phyloP scores from a whole-genome alignment of 495 filamentous ascomycete species.

The Lepraria neglecta region DNA sequence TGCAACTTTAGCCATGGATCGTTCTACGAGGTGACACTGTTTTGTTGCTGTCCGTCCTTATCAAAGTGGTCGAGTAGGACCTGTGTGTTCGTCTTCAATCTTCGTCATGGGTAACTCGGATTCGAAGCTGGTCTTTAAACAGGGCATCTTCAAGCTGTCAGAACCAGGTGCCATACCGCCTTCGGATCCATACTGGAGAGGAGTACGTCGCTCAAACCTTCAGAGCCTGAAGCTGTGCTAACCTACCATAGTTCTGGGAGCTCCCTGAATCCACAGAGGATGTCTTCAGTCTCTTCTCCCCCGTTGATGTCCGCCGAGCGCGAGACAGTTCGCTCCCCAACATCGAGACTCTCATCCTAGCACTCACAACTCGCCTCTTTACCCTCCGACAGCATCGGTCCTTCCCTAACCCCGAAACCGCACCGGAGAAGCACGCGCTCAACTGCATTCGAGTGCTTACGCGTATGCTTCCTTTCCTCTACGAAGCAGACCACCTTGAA shows the following conservation, averaged over 20 bases:
- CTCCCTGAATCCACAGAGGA: constrained; percentile 94
- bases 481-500: constrained; percentile 81
- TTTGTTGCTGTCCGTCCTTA: too few species aligned
- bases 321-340: constrained; percentile 82
- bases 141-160: constrained; percentile 94
- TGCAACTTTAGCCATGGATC: too few species aligned
- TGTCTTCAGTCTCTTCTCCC: constrained; percentile 93
- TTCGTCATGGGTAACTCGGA: constrained; percentile 90
- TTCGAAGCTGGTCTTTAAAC: constrained; percentile 98
- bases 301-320: constrained; percentile 85
- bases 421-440: constrained; percentile 82
- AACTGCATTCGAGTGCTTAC: constrained; percentile 94
- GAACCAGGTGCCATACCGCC: constrained; percentile 83
- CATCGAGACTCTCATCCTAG: constrained; percentile 81
- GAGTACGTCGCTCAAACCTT: constrained; percentile 49
- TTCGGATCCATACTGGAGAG: constrained; percentile 89
- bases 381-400: constrained; percentile 79
- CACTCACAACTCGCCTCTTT: constrained; percentile 72
- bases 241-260: constrained; percentile 77
- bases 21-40: too few species aligned
- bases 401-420: constrained; percentile 81
- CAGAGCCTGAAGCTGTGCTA: constrained; percentile 18
- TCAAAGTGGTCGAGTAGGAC: neutral
- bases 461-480: constrained; percentile 84
- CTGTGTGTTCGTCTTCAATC: neutral